Conservation (phyloP, 371 early-diverging fungal species). For the Gilbertella persicaria region DNA sequence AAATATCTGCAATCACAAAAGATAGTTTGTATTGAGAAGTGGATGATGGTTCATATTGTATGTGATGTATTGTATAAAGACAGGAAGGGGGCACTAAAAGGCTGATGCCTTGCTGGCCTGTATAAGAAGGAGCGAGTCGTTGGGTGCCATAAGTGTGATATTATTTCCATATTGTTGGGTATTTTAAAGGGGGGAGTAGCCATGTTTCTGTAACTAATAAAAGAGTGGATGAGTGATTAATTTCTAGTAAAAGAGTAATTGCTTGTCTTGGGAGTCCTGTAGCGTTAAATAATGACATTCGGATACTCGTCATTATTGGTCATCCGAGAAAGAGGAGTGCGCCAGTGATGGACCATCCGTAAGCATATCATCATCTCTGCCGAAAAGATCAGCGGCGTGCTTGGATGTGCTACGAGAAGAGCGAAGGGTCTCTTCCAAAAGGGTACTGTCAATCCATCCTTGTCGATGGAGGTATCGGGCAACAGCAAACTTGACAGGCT, state of each 20-base stretch:
- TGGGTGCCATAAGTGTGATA: not conserved
- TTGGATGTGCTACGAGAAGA: not conserved
- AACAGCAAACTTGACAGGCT: conserved; percentile 1
- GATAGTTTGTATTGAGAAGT: not conserved
- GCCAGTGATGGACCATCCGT: not conserved
- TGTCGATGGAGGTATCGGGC: conserved; percentile 8
- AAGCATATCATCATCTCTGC: not conserved
- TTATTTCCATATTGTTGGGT: not conserved
- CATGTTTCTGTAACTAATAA: not conserved
- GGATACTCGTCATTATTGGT: not conserved
- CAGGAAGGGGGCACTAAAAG: too few relatives aligned
- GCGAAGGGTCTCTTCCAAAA: not conserved
- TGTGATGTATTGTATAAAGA: too few relatives aligned
- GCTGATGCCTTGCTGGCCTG: too few relatives aligned
- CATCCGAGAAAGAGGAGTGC: not conserved
- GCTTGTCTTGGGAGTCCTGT: conserved; percentile 11
- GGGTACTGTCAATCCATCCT: not conserved
- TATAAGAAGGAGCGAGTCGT: too few relatives aligned
- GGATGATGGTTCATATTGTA: too few relatives aligned
- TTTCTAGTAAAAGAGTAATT: not conserved
- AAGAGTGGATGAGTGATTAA: not conserved
- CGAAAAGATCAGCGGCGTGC: too few relatives aligned
- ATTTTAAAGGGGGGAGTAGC: not conserved
- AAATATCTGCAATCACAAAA: not conserved
- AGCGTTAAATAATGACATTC: conserved; percentile 2